These are phyloP conservation scores for Phytophthora gonapodyides DNA, from an alignment of 352 stramenopile genomes.

Conservation along the genomic window DNA sequence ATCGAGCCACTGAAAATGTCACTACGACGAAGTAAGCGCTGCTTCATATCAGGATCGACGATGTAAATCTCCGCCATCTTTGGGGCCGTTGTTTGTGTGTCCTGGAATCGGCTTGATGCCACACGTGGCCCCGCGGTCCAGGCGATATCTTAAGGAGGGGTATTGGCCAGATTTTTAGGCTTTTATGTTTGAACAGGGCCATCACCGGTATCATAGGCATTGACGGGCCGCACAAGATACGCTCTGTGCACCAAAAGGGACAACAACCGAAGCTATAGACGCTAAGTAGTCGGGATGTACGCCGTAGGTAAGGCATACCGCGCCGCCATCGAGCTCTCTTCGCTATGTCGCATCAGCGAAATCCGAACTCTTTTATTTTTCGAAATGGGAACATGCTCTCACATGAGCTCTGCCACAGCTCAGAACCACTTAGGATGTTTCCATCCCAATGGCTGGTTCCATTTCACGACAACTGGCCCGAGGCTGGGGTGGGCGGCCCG, in stretches of 20 bases:
- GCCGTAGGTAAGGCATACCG: too few species aligned
- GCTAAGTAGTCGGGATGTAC: too few species aligned
- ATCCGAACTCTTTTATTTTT: too few species aligned
- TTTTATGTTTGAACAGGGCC: not conserved
- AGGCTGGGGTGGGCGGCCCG: not conserved
- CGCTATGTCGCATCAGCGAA: too few species aligned
- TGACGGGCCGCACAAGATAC: too few species aligned
- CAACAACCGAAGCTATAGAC: too few species aligned
- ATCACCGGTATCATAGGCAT: not conserved
- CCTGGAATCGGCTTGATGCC: not conserved
- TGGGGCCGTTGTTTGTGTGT: not conserved
- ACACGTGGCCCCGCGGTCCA: too few species aligned
- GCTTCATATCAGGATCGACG: constrained; percentile 2
- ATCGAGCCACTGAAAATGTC: not conserved
- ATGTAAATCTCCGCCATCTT: constrained; percentile 26
- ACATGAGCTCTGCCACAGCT: not conserved
- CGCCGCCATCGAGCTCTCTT: too few species aligned
- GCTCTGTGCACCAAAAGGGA: too few species aligned
- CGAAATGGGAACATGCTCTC: too few species aligned
- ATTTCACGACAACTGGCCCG: not conserved
- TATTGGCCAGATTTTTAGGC: too few species aligned
- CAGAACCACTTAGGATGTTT: not conserved
- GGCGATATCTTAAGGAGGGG: too few species aligned
- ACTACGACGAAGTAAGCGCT: not conserved
- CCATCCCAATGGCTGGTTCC: not conserved